These are phyloP conservation scores for Vitis riparia DNA, from an alignment of 164 flowering plant genomes.

Conservation along the genomic window DNA sequence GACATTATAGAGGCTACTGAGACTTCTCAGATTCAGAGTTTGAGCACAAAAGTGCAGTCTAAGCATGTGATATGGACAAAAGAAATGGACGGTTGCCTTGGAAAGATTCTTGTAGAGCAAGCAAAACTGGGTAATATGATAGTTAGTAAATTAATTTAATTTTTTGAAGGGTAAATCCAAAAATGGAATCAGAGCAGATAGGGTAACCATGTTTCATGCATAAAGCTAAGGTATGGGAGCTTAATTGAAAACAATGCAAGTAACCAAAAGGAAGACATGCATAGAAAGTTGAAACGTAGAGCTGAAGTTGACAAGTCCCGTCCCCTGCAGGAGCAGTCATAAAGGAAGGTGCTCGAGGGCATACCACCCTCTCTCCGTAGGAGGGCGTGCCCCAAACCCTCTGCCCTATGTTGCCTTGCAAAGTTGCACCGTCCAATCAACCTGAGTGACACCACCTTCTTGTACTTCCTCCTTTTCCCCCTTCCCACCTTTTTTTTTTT, in stretches of 20 bases:
- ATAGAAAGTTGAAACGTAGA: background rate
- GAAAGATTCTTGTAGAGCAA: conserved; percentile 19
- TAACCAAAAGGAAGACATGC: too few relatives aligned
- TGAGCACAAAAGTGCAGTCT: conserved; percentile 6
- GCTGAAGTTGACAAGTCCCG: too few relatives aligned
- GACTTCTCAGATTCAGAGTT: background rate
- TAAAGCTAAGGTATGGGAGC: too few relatives aligned
- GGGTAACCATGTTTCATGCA: too few relatives aligned
- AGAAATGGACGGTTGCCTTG: conserved; percentile 17
- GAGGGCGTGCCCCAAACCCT: too few relatives aligned
- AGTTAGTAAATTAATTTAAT: conserved; percentile 4
- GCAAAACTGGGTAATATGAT: conserved; percentile 16
- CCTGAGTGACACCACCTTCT: conserved; percentile 3
- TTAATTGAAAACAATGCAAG: too few relatives aligned
- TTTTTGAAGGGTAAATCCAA: too few relatives aligned
- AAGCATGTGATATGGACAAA: conserved; percentile 18
- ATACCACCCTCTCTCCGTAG: too few relatives aligned
- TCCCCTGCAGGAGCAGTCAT: background rate
- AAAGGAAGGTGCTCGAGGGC: background rate
- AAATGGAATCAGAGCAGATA: too few relatives aligned
- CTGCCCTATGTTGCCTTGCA: background rate
- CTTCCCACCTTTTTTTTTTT: too few relatives aligned
- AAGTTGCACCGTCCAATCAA: conserved; percentile 14
- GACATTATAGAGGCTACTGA: conserved; percentile 3
- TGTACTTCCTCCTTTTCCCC: background rate